phyloP scores from a whole-genome alignment of 129 eudicot genomes.

The Lactuca saligna region DNA sequence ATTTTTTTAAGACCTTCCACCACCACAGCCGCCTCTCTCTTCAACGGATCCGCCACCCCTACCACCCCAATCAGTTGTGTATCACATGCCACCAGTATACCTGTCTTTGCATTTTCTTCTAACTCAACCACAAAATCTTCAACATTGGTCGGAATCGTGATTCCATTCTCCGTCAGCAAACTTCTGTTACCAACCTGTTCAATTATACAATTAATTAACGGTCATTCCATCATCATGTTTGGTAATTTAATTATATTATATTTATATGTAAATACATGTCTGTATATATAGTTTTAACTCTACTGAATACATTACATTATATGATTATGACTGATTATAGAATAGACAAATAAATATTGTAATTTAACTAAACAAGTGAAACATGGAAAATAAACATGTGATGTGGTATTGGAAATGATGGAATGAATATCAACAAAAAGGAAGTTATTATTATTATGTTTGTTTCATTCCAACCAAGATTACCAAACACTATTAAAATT shows the following conservation, averaged over 20 bases:
- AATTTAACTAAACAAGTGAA: no score
- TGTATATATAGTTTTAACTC: no score
- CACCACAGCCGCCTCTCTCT: slow-evolving; percentile 96
- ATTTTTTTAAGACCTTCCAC: slow-evolving; percentile 87
- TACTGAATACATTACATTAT: no score
- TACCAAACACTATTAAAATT: background rate
- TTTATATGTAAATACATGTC: no score
- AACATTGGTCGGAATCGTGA: slow-evolving; percentile 47
- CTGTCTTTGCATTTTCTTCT: slow-evolving; percentile 90
- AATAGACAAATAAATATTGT: no score
- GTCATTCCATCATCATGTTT: no score
- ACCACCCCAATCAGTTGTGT: slow-evolving; percentile 64
- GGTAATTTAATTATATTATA: no score
- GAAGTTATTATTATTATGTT: no score
- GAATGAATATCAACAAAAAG: no score
- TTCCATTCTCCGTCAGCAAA: slow-evolving; percentile 62
- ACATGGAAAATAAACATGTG: no score
- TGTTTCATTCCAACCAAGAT: background rate
- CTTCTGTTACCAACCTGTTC: slow-evolving; percentile 91
- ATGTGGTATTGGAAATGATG: no score
- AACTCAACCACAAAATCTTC: slow-evolving; percentile 79
- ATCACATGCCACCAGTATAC: slow-evolving; percentile 77
- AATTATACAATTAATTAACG: background rate
- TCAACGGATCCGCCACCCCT: slow-evolving; percentile 90
- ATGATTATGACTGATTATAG: no score